Percentiles rank a stretch among this genome's conserved stretches.
phyloP scores from a whole-genome alignment of 306 rosid species.

The Begonia fuchsioides region DNA sequence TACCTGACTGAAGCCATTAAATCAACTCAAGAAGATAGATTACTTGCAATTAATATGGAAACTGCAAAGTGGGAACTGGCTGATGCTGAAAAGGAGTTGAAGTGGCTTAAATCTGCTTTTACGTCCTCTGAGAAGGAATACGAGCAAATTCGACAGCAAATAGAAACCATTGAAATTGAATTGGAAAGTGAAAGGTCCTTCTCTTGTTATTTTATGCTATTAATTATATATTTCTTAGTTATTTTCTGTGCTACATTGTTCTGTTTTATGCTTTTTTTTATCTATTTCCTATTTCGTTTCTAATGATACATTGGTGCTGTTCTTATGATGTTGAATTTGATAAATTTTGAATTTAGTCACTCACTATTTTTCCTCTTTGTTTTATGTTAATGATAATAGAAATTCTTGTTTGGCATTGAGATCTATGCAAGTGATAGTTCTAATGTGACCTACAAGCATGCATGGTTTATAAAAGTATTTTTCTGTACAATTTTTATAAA shows the following conservation, averaged over 20 bases:
- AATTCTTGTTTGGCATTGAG: no score
- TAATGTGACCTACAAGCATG: no score
- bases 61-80: constrained; percentile 65
- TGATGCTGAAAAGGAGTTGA: constrained; percentile 83
- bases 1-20: constrained; percentile 46
- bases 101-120: constrained; percentile 55
- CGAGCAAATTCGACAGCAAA: constrained; percentile 55
- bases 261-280: neutral
- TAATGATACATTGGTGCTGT: no score
- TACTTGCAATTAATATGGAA: constrained; percentile 47
- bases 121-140: constrained; percentile 75
- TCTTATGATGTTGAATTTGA: no score
- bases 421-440: no score
- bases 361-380: no score
- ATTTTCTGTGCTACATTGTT: no score
- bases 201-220: constrained; percentile 5
- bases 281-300: neutral
- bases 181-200: constrained; percentile 66
- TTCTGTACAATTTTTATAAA: no score
- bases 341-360: no score
- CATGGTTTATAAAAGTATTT: no score
- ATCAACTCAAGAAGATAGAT: constrained; percentile 55
- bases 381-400: no score
- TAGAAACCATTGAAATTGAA: constrained; percentile 38
- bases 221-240: neutral